Base-by-base conservation (phyloP, 2,329 filamentous ascomycete species). In the Fusarium succisae region DNA sequence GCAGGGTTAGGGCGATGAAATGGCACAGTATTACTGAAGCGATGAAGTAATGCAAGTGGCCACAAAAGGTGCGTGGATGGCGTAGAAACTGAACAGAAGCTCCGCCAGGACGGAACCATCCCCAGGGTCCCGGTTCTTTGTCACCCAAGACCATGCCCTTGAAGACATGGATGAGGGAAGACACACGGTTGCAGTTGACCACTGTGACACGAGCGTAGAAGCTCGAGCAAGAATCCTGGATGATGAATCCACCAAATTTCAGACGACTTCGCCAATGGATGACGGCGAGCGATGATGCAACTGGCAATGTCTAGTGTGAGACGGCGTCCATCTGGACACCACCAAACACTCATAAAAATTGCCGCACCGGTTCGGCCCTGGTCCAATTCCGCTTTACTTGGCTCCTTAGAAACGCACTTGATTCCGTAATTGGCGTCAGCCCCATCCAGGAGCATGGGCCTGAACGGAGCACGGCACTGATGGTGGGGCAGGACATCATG, bases 401-500 rank as follows among this genome's bases (percentile, higher is more conserved):
- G 58, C 55, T 59, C 24, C 59, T 45, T n/a, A 48, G 38, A 30
- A 48, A 39, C 63, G 51, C 50, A 47, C 24, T 72, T 37, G 70
- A 57, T 60, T 68, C 71, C 71, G 65, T 58, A 72, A 72, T 59
- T 57, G 63, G 72, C 38, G 64, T 72, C 45, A 41, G 54, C 57
- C 55, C 60, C 63, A 64, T 75, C 64, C 28, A 45, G 58, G 58
- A 69, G 62, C 72, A 73, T 73, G 61, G 72, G 63, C 65, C 64
- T 73, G 35, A 39, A 74, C 62, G 56, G 67, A 69, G 59, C 51
- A 77, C 59, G 67, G 72, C 70, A 69, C 28, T 60, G 47, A 45
- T 45, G 55, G 76, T 78, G 76, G 76, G 76, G 69, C 75, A 62
- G 45, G 59, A 57, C 56, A 71, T 64, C 48, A 65, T 68, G 67